Percentiles rank a stretch among this genome's conserved stretches.
phyloP scores from a whole-genome alignment of 805 yeast species.

The Cyberlindnera bimundalis region DNA sequence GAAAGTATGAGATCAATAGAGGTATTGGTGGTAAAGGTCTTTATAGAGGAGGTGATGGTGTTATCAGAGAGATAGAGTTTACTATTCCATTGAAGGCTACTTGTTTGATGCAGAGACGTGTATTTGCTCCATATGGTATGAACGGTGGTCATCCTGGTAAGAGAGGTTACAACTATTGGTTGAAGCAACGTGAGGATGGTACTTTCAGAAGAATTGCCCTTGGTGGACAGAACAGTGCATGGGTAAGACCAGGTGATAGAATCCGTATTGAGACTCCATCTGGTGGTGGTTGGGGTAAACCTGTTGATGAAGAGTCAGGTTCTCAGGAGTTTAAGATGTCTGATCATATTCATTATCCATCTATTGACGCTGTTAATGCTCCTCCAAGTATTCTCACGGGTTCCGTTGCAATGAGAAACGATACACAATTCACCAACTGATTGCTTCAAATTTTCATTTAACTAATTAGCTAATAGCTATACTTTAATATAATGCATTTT shows the following conservation, averaged over 20 bases:
- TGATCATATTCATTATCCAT: background rate
- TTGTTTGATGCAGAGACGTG: constrained; percentile 48
- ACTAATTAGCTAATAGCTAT: too few relatives aligned
- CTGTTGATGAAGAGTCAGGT: too few relatives aligned
- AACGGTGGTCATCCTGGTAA: constrained; percentile 50
- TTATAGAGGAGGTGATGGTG: constrained; percentile 49
- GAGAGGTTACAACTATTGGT: constrained; percentile 40
- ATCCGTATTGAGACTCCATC: constrained; percentile 39
- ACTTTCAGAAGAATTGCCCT: constrained; percentile 32
- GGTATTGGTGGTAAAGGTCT: constrained; percentile 49
- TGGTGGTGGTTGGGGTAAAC: constrained; percentile 44
- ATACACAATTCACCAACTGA: constrained; percentile 7
- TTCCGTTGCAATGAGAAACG: constrained; percentile 5
- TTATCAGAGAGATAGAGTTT: constrained; percentile 47
- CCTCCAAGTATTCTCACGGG: constrained; percentile 9
- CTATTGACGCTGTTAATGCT: constrained; percentile 7
- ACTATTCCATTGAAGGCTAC: constrained; percentile 38
- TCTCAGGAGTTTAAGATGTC: background rate
- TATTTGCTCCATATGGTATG: constrained; percentile 51
- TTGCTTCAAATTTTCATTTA: background rate
- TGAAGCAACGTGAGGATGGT: constrained; percentile 31
- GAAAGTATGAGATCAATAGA: constrained; percentile 40
- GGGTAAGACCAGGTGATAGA: constrained; percentile 36
- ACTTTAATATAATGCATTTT: too few relatives aligned
- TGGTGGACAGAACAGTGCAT: constrained; percentile 30